Base-by-base conservation (phyloP, 768 basidiomycete genomes). In the Termitomyces sp. region DNA sequence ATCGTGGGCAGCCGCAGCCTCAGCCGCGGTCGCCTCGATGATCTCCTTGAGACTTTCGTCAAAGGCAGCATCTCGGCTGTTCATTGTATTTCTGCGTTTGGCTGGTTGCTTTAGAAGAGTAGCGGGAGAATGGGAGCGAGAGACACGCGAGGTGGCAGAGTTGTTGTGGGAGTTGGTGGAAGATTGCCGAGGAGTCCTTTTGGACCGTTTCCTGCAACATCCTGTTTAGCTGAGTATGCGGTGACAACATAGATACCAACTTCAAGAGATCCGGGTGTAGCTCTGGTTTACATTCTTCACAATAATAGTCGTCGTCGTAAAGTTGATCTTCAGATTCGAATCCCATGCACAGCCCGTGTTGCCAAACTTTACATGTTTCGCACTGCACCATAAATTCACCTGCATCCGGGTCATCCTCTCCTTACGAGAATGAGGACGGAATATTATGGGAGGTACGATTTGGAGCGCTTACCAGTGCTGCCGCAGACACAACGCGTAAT, bases 321-420 rank as follows among this genome's bases (percentile, higher is more conserved):
- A 89, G 80, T 64, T 84, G 80, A 65, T 85, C 85, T 67, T 89
- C 86, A 34, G 83, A 82, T 63, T 90, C 86, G 70, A 90, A 91
- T 42, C 94, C 96, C 85, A 99, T 93, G 75, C 97, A 99, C 10
- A 87, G 79, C 3, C 94, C 94, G 69, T 99, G 96, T 73, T 99
- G 96, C 96, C 96, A 99, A 55, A 92, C 92, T 67, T 94, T 91
- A 77, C 96, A 99, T 44, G 79, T 87, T 74, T 98, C 96, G 74
- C 96, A 99, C 71, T 94, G 90, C 51, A 98, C 93, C 92, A 98
- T 97, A 75, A 96, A 92, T 70, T 93, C 94, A 48, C 93, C 92
- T 52, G 90, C 92, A 68, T 88, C 86, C 53, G 84, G 82, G 67
- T 88, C 87, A 65, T 87, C 86, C 70, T 89, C 88, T 78, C 72